Percentiles rank a stretch among this genome's conserved stretches.
These are phyloP conservation scores for Solanum gandarillasii DNA, from an alignment of 257 asterid species.

Conservation along the genomic window DNA sequence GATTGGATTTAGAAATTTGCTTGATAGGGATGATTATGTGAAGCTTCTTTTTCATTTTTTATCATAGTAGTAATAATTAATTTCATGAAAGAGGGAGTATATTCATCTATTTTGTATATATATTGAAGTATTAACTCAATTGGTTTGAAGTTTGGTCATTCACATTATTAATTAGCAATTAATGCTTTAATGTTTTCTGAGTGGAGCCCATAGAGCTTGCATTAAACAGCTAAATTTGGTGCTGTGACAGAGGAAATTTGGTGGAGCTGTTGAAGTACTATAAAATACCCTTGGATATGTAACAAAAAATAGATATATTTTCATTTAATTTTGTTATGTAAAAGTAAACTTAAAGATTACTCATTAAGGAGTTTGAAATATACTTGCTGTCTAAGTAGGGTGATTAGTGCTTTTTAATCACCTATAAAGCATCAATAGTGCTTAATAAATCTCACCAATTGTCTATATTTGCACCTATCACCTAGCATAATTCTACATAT, in stretches of 20 bases:
- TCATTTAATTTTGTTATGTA: neutral
- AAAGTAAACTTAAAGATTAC: neutral
- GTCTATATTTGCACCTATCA: neutral
- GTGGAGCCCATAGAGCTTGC: accelerated
- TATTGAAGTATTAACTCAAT: neutral
- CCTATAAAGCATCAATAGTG: neutral
- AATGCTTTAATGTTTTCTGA: too few relatives aligned
- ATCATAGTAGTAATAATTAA: neutral
- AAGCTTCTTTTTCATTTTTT: neutral
- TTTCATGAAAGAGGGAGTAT: slow-evolving; percentile 6
- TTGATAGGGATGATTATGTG: neutral
- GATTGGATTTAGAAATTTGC: neutral
- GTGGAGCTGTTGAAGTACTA: neutral
- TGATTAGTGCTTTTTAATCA: neutral
- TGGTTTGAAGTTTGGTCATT: accelerated
- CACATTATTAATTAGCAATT: too few relatives aligned
- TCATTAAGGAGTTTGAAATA: neutral
- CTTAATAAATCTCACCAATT: neutral
- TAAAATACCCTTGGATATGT: neutral
- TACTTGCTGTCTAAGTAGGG: neutral
- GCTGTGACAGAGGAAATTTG: neutral
- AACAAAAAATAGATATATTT: neutral
- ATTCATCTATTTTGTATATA: neutral
- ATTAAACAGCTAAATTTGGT: neutral
- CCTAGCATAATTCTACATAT: neutral